These are phyloP conservation scores for Talaromyces stipitatus DNA, from an alignment of 495 filamentous ascomycete species.

Conservation along the genomic window DNA sequence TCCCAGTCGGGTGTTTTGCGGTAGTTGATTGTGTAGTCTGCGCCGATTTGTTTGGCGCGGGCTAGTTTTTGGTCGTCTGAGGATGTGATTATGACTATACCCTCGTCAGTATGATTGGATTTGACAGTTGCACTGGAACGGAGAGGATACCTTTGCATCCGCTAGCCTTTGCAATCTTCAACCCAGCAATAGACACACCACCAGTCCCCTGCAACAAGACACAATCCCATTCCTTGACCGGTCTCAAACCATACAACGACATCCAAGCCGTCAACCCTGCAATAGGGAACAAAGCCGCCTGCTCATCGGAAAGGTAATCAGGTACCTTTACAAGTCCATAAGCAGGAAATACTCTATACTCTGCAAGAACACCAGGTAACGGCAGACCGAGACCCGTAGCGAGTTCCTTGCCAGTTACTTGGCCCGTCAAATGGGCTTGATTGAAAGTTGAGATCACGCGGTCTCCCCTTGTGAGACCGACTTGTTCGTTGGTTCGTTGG, in stretches of 20 bases:
- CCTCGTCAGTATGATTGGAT: not conserved
- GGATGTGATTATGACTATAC: constrained; percentile 63
- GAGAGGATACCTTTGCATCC: constrained; percentile 49
- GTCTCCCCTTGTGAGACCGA: constrained; percentile 46
- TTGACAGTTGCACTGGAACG: not conserved
- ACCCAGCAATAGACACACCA: constrained; percentile 66
- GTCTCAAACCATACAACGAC: constrained; percentile 60
- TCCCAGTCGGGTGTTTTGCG: constrained; percentile 60
- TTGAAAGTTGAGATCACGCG: constrained; percentile 71
- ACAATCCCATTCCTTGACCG: constrained; percentile 50
- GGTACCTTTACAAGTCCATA: constrained; percentile 59
- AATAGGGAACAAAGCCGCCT: constrained; percentile 61
- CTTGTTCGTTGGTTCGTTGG: constrained; percentile 41
- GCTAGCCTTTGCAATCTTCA: constrained; percentile 76
- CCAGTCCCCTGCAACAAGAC: constrained; percentile 75
- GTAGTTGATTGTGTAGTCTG: constrained; percentile 60
- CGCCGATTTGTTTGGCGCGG: constrained; percentile 50
- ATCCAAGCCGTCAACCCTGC: constrained; percentile 78
- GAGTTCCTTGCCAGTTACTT: constrained; percentile 39
- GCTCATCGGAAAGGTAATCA: constrained; percentile 48
- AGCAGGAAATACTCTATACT: constrained; percentile 62
- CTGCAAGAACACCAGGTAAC: constrained; percentile 58
- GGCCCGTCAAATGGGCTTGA: constrained; percentile 60
- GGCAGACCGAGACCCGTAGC: constrained; percentile 56
- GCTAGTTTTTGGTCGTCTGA: constrained; percentile 59